Evolutionary conservation across 345 rosid species (phyloP), one percentile per base, ranked within the genome.

Genomic region (Theobroma cacao): DNA sequence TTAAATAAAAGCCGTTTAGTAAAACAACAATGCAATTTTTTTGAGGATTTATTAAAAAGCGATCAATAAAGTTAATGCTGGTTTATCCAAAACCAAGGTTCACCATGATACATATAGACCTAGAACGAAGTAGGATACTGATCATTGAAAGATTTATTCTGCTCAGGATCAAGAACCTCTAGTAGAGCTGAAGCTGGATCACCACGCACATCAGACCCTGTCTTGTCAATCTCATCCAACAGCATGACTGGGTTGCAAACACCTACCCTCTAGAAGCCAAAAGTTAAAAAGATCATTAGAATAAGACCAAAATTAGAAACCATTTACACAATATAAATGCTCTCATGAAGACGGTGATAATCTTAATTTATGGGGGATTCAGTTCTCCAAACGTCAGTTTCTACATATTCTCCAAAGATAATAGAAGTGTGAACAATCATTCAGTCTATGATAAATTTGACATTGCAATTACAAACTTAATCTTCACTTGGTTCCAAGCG

Each of bases 121-220:
- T 66, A 24, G 64, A 36, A 53, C 50, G 50, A 77, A 83, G 75
- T 79, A 89, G 99, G 98, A 96, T 96, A 96, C 97, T 96, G 99
- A 77, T 96, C 99, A 75, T 88, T 94, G 83, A 96, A 96, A 74
- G 95, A 68, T 83, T 86, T 89, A 81, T 96, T 96, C 88, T 96
- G 99, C 83, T 96, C 98, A 30, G 97, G 95, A 82, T 96, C 99
- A 89, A 96, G 97, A 86, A 96, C 99, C 89, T 96, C 99, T 80
- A 96, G 88, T 77, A 96, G 88, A 82, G 99, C 99, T 8, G 98
- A 92, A 79, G 99, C 98, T 55, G 99, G 98, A 89, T 96, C 99
- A 58, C 99, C 99, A 63, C 98, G 95, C 24, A 91, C 90, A 86
- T 96, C 98, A 48, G 98, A 96, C 74, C 99, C 97, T 2, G 99